These are phyloP conservation scores for Salvia hispanica DNA, from an alignment of 257 asterid species.

Conservation along the genomic window DNA sequence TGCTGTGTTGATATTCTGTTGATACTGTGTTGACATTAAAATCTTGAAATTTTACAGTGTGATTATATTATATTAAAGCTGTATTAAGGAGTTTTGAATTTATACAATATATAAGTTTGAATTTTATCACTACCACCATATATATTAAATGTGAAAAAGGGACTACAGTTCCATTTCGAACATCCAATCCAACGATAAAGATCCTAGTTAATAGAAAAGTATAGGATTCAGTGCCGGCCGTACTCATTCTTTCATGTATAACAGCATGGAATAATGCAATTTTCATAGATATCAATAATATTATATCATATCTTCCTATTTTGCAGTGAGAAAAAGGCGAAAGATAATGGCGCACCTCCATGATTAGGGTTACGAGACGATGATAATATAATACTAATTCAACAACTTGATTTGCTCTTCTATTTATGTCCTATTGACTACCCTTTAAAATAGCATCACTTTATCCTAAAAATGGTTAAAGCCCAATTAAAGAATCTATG, in stretches of 20 bases:
- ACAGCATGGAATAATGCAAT: conserved; percentile 16
- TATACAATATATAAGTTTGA: no score
- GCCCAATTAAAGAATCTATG: conserved; percentile 37
- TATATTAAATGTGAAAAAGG: no score
- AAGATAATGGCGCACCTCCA: conserved; percentile 30
- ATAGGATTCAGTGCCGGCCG: no score
- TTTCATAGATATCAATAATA: conserved; percentile 13
- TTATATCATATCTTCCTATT: conserved; percentile 25
- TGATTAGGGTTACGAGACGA: conserved; percentile 27
- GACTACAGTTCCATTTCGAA: no score
- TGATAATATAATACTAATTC: conserved; percentile 25
- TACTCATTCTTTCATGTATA: neutral
- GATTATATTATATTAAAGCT: no score
- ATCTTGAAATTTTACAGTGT: no score
- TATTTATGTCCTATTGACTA: conserved; percentile 27
- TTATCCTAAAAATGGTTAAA: conserved; percentile 38
- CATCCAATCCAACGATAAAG: no score
- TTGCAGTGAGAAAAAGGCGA: conserved; percentile 4
- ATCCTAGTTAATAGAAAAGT: no score
- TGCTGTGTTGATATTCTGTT: no score
- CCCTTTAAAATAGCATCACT: conserved; percentile 10
- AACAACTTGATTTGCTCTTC: conserved; percentile 33
- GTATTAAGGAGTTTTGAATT: no score
- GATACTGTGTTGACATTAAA: no score
- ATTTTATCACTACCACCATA: no score